Conservation (phyloP, 805 yeast genomes). For the Tetrapisispora nanseiensis region DNA sequence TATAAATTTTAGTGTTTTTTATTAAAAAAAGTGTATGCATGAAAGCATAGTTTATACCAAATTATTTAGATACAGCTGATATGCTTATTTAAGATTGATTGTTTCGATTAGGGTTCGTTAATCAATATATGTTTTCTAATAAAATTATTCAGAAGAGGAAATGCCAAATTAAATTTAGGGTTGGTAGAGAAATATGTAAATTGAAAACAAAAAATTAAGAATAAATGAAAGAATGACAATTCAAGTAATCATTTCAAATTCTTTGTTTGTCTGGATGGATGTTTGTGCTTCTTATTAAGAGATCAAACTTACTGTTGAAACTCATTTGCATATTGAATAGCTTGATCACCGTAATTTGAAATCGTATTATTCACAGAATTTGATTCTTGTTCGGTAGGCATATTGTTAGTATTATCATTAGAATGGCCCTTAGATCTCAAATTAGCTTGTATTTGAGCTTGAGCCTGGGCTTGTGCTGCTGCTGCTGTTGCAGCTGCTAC, state of each 20-base stretch:
- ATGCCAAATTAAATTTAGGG: neutral
- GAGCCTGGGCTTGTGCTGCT: constrained; percentile 28
- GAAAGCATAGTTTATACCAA: neutral
- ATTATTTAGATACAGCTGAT: neutral
- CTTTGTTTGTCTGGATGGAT: too few species aligned
- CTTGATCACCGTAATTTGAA: constrained; percentile 25
- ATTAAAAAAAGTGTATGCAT: neutral
- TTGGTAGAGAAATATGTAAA: neutral
- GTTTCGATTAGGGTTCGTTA: neutral
- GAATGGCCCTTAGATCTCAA: constrained; percentile 3
- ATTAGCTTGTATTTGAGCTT: constrained; percentile 20
- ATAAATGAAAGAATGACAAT: neutral
- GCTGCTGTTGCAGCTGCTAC: constrained; percentile 32
- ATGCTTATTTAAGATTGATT: neutral
- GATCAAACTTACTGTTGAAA: constrained; percentile 15
- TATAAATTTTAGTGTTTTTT: too few species aligned
- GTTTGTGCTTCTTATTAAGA: neutral
- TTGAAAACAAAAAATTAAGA: too few species aligned
- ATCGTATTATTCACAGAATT: constrained; percentile 16
- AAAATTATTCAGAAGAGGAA: neutral
- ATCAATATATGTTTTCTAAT: neutral
- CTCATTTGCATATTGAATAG: constrained; percentile 28
- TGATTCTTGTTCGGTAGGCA: constrained; percentile 3
- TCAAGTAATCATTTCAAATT: too few species aligned
- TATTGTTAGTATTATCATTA: neutral